Percentiles rank a stretch among this genome's conserved stretches.
phyloP scores from a whole-genome alignment of 441 rosid species.

The Brassica balearica region DNA sequence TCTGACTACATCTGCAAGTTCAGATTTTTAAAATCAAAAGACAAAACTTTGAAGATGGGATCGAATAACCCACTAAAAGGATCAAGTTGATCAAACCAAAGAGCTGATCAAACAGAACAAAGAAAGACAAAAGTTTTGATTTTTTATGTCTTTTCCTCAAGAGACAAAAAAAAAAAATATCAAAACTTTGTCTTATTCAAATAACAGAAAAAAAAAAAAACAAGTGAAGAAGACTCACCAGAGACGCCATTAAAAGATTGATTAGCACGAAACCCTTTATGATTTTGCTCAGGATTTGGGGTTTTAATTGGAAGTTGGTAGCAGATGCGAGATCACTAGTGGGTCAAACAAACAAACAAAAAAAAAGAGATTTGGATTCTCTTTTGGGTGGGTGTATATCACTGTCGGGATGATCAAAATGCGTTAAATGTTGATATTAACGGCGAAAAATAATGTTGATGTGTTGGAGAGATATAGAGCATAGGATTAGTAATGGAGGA shows the following conservation, averaged over 20 bases:
- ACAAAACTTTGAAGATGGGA: not conserved
- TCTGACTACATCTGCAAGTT: slow-evolving; percentile 22
- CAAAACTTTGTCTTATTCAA: slow-evolving; percentile 31
- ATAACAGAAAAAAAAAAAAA: not conserved
- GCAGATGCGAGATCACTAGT: slow-evolving; percentile 18
- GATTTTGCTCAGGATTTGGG: not conserved
- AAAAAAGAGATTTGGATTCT: slow-evolving; percentile 17
- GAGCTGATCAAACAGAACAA: not conserved
- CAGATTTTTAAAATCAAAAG: slow-evolving; percentile 20
- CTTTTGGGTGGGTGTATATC: slow-evolving; percentile 32
- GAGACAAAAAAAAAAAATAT: slow-evolving; percentile 3
- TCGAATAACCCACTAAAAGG: slow-evolving; percentile 10
- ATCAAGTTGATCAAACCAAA: not conserved
- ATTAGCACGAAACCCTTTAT: not conserved
- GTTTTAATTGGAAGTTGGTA: slow-evolving; percentile 4
- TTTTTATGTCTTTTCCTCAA: not conserved
- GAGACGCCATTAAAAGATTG: slow-evolving; percentile 5
- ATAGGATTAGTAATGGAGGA: slow-evolving; percentile 32
- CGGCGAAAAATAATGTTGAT: slow-evolving; percentile 21
- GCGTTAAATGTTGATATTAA: slow-evolving; percentile 24
- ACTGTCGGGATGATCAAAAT: slow-evolving; percentile 21
- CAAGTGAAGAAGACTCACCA: slow-evolving; percentile 29
- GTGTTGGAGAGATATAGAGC: slow-evolving; percentile 34
- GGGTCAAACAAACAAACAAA: not conserved
- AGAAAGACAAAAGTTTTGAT: slow-evolving; percentile 5